These are phyloP conservation scores for Lactarius psammicola DNA, from an alignment of 768 basidiomycete species.

Conservation along the genomic window DNA sequence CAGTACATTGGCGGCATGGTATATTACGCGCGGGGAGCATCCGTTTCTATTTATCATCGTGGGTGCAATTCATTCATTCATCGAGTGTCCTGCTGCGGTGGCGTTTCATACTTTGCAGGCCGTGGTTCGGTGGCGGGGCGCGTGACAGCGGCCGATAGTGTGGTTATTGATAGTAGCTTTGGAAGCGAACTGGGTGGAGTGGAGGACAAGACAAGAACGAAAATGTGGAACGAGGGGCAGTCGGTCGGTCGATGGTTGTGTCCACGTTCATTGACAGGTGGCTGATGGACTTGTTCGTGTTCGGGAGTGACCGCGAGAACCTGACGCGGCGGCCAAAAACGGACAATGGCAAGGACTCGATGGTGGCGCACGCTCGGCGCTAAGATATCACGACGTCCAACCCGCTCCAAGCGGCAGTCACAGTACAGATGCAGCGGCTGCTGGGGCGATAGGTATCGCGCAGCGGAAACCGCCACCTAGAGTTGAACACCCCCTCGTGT, in stretches of 20 bases:
- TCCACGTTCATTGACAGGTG: not conserved
- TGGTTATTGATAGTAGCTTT: not conserved
- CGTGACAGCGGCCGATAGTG: not conserved
- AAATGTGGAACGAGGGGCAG: no score
- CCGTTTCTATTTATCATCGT: not conserved
- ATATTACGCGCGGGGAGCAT: not conserved
- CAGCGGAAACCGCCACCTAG: not conserved
- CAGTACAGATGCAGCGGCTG: not conserved
- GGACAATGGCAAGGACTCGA: not conserved
- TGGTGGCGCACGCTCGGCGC: not conserved
- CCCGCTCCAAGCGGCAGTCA: not conserved
- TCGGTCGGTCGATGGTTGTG: not conserved
- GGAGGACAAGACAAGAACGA: not conserved
- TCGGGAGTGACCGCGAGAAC: not conserved
- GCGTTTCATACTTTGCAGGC: not conserved
- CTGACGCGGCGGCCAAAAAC: not conserved
- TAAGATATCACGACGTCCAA: not conserved
- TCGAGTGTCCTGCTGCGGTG: not conserved
- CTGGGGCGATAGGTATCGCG: not conserved
- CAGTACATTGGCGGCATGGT: not conserved
- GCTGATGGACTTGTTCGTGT: not conserved
- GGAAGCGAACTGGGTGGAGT: no score
- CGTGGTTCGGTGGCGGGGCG: not conserved
- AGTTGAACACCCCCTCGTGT: not conserved
- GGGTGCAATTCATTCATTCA: not conserved